These are phyloP conservation scores for Diaporthe amygdali DNA, from an alignment of 2,329 filamentous ascomycete species.

Conservation along the genomic window DNA sequence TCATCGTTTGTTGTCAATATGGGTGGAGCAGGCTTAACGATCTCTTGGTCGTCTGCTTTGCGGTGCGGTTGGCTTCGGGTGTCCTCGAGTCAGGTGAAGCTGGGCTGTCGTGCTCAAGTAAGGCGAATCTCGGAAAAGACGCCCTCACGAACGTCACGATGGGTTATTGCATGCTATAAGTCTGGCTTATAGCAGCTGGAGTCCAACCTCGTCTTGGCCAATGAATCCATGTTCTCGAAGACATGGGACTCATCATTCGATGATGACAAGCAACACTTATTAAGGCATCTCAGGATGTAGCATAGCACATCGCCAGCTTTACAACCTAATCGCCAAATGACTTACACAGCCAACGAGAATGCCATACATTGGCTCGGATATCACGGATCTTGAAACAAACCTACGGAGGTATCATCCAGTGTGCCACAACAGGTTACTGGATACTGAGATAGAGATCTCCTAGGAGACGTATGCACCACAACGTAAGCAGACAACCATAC, in stretches of 20 bases:
- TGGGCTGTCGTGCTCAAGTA: too few species aligned
- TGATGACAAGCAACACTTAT: background rate
- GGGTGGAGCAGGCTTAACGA: background rate
- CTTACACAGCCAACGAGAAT: background rate
- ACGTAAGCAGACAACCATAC: too few species aligned
- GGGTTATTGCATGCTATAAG: too few species aligned
- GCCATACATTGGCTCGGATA: background rate
- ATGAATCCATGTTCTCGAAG: background rate
- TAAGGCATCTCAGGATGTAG: background rate
- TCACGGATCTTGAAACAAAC: background rate
- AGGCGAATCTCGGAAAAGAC: too few species aligned
- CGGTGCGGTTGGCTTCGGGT: too few species aligned
- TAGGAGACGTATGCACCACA: too few species aligned
- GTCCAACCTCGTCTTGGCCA: background rate
- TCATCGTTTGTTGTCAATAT: background rate
- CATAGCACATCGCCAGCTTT: background rate
- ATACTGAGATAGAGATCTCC: background rate
- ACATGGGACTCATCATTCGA: background rate
- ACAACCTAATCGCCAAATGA: background rate
- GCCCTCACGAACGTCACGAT: background rate
- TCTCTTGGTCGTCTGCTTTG: too few species aligned
- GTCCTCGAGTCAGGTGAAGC: too few species aligned
- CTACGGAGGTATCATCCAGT: background rate
- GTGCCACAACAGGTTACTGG: background rate
- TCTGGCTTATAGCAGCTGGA: background rate